These are phyloP conservation scores for Apiospora arundinis DNA, from an alignment of 2,329 filamentous ascomycete genomes.

Conservation along the genomic window DNA sequence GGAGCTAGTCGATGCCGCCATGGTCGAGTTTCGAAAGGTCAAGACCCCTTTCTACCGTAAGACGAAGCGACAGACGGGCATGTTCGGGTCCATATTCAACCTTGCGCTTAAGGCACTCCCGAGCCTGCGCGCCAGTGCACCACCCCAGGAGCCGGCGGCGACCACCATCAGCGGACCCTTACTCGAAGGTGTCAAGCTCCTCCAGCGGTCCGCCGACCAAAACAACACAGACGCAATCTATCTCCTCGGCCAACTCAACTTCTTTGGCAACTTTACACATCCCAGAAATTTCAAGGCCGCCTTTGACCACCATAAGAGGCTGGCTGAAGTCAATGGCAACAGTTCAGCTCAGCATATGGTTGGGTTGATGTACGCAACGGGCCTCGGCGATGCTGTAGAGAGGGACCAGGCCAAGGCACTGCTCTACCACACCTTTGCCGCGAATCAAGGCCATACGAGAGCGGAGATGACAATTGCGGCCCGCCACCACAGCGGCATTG, in stretches of 20 bases:
- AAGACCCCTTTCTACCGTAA: slow-evolving; percentile 52
- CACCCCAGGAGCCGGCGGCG: slow-evolving; percentile 46
- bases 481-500: slow-evolving; percentile 84
- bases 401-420: slow-evolving; percentile 90
- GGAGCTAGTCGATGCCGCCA: slow-evolving; percentile 59
- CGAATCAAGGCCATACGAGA: slow-evolving; percentile 78
- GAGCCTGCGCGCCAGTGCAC: slow-evolving; percentile 54
- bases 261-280: slow-evolving; percentile 92
- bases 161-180: slow-evolving; percentile 51
- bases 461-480: slow-evolving; percentile 95
- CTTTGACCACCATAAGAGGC: slow-evolving; percentile 79
- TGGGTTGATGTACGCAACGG: slow-evolving; percentile 94
- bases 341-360: slow-evolving; percentile 95
- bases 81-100: slow-evolving; percentile 51
- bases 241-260: slow-evolving; percentile 91
- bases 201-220: slow-evolving; percentile 58
- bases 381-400: slow-evolving; percentile 80
- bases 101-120: slow-evolving; percentile 57
- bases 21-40: slow-evolving; percentile 56
- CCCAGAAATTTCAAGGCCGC: slow-evolving; percentile 81
- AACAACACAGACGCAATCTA: slow-evolving; percentile 85
- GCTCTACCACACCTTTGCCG: slow-evolving; percentile 93
- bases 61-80: slow-evolving; percentile 49
- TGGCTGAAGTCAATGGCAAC: slow-evolving; percentile 82
- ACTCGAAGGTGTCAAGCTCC: slow-evolving; percentile 56